Evolutionary conservation across 1,284 basidiomycete genomes (phyloP).

Genomic region (Wolfiporia cocos): DNA sequence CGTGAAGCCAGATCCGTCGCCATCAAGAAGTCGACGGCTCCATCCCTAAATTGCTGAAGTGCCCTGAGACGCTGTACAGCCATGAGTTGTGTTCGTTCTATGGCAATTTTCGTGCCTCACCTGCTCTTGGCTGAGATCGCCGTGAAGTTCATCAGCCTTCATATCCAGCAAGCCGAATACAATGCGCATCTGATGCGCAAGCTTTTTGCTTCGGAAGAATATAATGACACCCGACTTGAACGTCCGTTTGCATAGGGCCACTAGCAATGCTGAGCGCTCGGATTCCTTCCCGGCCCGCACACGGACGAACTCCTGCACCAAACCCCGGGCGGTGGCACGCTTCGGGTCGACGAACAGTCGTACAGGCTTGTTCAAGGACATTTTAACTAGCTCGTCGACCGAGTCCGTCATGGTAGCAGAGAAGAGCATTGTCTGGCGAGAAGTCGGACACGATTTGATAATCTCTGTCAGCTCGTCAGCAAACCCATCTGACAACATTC

Average conservation of each 20-base stretch:
- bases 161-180: constrained; percentile 87
- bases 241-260: constrained; percentile 82
- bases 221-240: constrained; percentile 85
- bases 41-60: constrained; percentile 83
- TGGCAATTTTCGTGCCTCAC: constrained; percentile 36
- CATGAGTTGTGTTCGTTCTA: too few relatives aligned
- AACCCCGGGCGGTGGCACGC: constrained; percentile 80
- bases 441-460: constrained; percentile 81
- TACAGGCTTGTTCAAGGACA: constrained; percentile 89
- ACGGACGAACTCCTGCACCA: constrained; percentile 94
- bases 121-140: constrained; percentile 94
- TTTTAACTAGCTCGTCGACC: constrained; percentile 88
- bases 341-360: constrained; percentile 95
- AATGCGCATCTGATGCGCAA: constrained; percentile 95
- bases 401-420: constrained; percentile 98
- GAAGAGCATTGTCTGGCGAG: constrained; percentile 97
- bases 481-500: constrained; percentile 98
- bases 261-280: constrained; percentile 80
- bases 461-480: constrained; percentile 95
- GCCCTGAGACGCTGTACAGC: constrained; percentile 70
- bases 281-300: constrained; percentile 75
- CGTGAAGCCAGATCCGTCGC: constrained; percentile 95
- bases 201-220: constrained; percentile 93
- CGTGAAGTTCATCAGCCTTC: constrained; percentile 90
- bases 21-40: constrained; percentile 83